Evolutionary conservation across 441 rosid species (phyloP).

Genomic region (Kokia cookei): DNA sequence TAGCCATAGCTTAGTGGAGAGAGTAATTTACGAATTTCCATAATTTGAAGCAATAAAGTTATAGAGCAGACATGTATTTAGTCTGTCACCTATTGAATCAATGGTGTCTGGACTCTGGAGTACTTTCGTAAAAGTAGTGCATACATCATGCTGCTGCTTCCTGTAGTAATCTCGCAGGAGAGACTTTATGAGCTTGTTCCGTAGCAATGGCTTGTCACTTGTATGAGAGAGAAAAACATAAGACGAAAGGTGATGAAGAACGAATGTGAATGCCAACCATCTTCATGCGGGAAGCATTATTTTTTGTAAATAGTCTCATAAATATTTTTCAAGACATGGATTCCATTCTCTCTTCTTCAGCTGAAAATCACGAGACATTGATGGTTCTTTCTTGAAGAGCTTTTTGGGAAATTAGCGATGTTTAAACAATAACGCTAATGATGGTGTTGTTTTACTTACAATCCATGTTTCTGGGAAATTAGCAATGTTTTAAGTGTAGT

Average conservation of each 20-base stretch:
- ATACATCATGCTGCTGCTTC: slow-evolving; percentile 64
- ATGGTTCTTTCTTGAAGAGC: slow-evolving; percentile 27
- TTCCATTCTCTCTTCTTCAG: no score
- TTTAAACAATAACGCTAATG: slow-evolving; percentile 24
- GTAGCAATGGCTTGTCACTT: slow-evolving; percentile 27
- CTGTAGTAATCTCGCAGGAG: slow-evolving; percentile 69
- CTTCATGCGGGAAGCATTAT: slow-evolving; percentile 11
- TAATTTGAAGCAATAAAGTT: background rate
- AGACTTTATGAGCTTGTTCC: slow-evolving; percentile 59
- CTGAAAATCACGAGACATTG: no score
- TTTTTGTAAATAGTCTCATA: no score
- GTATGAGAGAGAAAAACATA: slow-evolving; percentile 35
- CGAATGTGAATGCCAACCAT: slow-evolving; percentile 57
- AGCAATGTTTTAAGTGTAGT: slow-evolving; percentile 57
- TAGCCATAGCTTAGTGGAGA: slow-evolving; percentile 98
- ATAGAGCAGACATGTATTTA: background rate
- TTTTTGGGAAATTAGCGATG: no score
- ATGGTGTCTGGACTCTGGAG: no score
- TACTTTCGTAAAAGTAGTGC: background rate
- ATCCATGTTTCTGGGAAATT: slow-evolving; percentile 80
- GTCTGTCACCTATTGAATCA: no score
- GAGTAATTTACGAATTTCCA: slow-evolving; percentile 40
- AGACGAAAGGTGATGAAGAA: slow-evolving; percentile 65
- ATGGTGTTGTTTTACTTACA: slow-evolving; percentile 57
- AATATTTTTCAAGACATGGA: no score